Evolutionary conservation across 192 early-diverging fungal genomes (phyloP).

Genomic region (Podila clonocystis): DNA sequence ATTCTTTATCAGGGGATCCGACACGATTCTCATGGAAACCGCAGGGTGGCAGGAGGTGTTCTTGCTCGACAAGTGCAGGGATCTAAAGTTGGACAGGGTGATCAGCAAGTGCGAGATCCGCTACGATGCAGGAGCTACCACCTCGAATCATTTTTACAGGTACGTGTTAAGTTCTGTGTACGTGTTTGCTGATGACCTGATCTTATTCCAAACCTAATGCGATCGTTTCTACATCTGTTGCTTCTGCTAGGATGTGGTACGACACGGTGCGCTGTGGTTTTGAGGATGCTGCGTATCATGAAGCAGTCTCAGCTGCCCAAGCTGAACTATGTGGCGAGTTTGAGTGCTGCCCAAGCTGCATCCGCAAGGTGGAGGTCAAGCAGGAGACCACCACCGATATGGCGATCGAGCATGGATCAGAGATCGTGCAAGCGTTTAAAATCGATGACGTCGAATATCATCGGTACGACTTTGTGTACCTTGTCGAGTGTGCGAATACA

Average conservation of each 20-base stretch:
- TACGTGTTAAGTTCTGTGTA: neutral
- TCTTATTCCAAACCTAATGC: neutral
- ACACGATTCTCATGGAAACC: slow-evolving; percentile 66
- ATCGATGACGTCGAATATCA: slow-evolving; percentile 60
- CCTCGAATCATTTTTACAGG: slow-evolving; percentile 48
- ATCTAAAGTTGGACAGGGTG: slow-evolving; percentile 50
- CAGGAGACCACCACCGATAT: neutral
- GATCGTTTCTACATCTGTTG: neutral
- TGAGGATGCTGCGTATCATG: slow-evolving; percentile 60
- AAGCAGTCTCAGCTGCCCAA: neutral
- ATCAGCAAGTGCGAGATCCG: slow-evolving; percentile 57
- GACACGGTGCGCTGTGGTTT: slow-evolving; percentile 59
- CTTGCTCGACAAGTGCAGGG: slow-evolving; percentile 62
- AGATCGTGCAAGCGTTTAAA: neutral
- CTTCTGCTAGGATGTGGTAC: slow-evolving; percentile 61
- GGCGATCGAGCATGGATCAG: too few relatives aligned
- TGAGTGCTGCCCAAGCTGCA: neutral
- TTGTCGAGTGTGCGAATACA: slow-evolving; percentile 49
- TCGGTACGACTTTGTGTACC: slow-evolving; percentile 64
- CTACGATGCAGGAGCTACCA: slow-evolving; percentile 34
- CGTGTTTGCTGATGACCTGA: neutral
- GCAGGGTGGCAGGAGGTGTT: slow-evolving; percentile 64
- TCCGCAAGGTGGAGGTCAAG: slow-evolving; percentile 2
- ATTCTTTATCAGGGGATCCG: slow-evolving; percentile 7
- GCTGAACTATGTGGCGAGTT: too few relatives aligned